Percentiles rank a stretch among this genome's conserved stretches.
Evolutionary conservation across 78 protist species (phyloP).

Genomic region (Planoprotostelium fungivorum): DNA sequence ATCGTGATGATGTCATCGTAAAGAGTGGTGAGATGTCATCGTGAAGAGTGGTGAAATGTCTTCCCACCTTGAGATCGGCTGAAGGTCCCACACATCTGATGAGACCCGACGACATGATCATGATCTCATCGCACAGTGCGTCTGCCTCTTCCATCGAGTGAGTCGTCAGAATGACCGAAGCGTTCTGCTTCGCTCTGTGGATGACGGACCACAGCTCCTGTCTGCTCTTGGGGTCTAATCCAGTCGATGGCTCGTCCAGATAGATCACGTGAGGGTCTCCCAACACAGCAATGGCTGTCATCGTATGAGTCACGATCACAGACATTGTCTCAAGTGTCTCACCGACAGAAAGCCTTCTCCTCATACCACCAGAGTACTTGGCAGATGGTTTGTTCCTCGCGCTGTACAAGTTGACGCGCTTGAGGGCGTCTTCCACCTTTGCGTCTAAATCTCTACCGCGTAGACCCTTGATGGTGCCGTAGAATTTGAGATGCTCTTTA

Average conservation of each 20-base stretch:
- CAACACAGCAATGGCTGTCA: conserved; percentile 9
- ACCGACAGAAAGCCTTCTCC: conserved; percentile 50
- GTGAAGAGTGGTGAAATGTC: conserved; percentile 67
- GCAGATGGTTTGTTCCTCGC: conserved; percentile 25
- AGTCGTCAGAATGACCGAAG: conserved; percentile 73
- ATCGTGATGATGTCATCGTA: background rate
- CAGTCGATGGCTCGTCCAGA: conserved; percentile 58
- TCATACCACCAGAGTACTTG: conserved; percentile 72
- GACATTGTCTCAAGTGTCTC: background rate
- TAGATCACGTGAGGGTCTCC: conserved; percentile 26
- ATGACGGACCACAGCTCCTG: conserved; percentile 76
- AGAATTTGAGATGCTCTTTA: conserved; percentile 56
- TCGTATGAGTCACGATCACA: background rate
- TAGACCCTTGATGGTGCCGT: conserved; percentile 55
- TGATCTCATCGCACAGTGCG: conserved; percentile 80
- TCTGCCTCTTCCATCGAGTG: conserved; percentile 96
- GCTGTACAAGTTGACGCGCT: conserved; percentile 48
- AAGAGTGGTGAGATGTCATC: conserved; percentile 38
- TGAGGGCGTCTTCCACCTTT: conserved; percentile 51
- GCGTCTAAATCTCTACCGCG: conserved; percentile 6
- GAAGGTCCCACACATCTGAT: conserved; percentile 68
- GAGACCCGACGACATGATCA: conserved; percentile 77
- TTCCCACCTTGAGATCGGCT: conserved; percentile 77
- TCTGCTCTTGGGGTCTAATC: conserved; percentile 52
- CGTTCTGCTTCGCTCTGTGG: conserved; percentile 14